Evolutionary conservation across 345 rosid species (phyloP).

Genomic region (Anacardium occidentale): DNA sequence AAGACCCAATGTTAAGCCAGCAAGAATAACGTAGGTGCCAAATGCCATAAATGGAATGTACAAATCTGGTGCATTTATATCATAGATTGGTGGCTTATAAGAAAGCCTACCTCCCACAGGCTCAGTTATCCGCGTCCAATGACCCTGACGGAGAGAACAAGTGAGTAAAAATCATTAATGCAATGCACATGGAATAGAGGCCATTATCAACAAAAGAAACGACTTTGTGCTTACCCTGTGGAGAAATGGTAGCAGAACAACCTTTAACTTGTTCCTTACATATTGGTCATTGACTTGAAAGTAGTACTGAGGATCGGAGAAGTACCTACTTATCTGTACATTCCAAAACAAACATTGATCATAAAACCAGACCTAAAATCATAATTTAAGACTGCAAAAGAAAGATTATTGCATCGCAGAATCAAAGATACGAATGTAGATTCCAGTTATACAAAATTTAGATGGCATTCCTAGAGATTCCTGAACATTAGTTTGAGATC

Average conservation of each 20-base stretch:
- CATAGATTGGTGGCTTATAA: slow-evolving; percentile 86
- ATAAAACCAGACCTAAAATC: slow-evolving; percentile 3
- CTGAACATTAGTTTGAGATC: not conserved
- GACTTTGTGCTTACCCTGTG: slow-evolving; percentile 64
- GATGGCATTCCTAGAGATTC: not conserved
- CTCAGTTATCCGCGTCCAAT: slow-evolving; percentile 87
- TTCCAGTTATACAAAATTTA: not conserved
- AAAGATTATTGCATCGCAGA: not conserved
- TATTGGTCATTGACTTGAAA: slow-evolving; percentile 96
- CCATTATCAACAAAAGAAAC: not conserved
- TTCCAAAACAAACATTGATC: slow-evolving; percentile 11
- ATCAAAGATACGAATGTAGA: not conserved
- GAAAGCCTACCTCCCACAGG: slow-evolving; percentile 97
- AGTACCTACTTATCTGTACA: slow-evolving; percentile 77
- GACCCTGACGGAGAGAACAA: slow-evolving; percentile 55
- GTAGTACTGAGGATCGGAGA: slow-evolving; percentile 93
- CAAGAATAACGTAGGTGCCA: slow-evolving; percentile 82
- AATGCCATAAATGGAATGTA: slow-evolving; percentile 97
- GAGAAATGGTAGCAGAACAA: slow-evolving; percentile 82
- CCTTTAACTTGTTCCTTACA: slow-evolving; percentile 94
- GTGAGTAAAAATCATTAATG: not conserved
- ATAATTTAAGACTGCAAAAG: not conserved
- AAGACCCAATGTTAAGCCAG: slow-evolving; percentile 80
- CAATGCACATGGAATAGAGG: not conserved
- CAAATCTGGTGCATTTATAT: slow-evolving; percentile 92